Evolutionary conservation across 495 filamentous ascomycete species (phyloP).

Genomic region (Hyaloscypha hepaticicola): DNA sequence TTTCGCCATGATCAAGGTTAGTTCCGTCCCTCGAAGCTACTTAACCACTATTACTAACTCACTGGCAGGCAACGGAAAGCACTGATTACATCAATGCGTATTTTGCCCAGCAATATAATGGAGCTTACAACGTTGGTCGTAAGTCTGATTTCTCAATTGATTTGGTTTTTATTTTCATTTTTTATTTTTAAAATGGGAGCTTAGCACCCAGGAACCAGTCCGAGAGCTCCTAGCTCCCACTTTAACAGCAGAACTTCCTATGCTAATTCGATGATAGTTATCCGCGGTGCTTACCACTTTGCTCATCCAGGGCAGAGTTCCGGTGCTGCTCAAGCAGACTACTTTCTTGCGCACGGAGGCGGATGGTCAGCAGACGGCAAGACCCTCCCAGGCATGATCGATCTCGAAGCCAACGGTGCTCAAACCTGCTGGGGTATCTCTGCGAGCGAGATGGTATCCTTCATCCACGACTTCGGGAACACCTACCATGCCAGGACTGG

Average conservation of each 20-base stretch:
- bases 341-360: constrained; percentile 60
- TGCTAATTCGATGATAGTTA: no score
- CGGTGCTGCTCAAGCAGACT: constrained; percentile 55
- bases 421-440: constrained; percentile 54
- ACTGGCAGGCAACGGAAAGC: constrained; percentile 57
- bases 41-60: neutral
- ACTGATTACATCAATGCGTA: constrained; percentile 50
- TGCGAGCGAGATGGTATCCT: constrained; percentile 52
- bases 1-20: constrained; percentile 68
- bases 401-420: constrained; percentile 47
- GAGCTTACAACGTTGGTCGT: constrained; percentile 53
- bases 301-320: constrained; percentile 51
- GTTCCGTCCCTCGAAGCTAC: neutral
- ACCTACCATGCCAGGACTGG: constrained; percentile 51
- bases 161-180: no score
- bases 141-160: no score
- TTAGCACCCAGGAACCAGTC: no score
- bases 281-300: constrained; percentile 66
- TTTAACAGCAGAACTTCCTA: no score
- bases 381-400: constrained; percentile 67
- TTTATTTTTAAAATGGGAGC: no score
- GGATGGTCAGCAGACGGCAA: constrained; percentile 61
- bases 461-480: constrained; percentile 60
- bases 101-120: constrained; percentile 55
- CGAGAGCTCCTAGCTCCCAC: no score